phyloP scores from a whole-genome alignment of 2,329 filamentous ascomycete species.

The Rhinocladiella mackenziei region DNA sequence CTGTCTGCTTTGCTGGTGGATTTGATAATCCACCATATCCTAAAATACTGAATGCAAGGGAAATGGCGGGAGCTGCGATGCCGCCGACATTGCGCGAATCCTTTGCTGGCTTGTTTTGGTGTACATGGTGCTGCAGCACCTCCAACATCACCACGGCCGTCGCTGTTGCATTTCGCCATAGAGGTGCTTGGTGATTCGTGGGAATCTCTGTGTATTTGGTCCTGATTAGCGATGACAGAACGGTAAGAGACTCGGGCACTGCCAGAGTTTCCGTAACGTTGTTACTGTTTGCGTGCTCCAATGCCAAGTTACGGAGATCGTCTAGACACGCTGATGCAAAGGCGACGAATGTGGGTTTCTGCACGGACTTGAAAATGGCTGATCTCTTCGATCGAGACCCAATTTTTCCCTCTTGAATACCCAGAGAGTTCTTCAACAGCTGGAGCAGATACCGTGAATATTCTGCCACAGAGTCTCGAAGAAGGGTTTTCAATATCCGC shows the following conservation, averaged over 20 bases:
- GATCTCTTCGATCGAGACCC: conserved; percentile 11
- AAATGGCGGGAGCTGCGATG: conserved; percentile 48
- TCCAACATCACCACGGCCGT: conserved; percentile 61
- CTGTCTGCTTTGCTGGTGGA: conserved; percentile 31
- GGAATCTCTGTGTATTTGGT: conserved; percentile 77
- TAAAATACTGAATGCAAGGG: conserved; percentile 65
- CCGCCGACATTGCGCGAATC: conserved; percentile 2
- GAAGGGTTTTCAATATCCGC: conserved; percentile 27
- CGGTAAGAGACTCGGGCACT: conserved; percentile 55
- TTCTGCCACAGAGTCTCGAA: conserved; percentile 54
- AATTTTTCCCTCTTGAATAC: conserved; percentile 14
- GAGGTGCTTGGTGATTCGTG: conserved; percentile 63
- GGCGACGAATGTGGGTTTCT: conserved; percentile 75
- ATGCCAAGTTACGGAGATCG: conserved; percentile 14
- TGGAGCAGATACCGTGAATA: conserved; percentile 69
- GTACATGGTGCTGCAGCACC: conserved; percentile 35
- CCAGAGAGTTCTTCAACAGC: conserved; percentile 69
- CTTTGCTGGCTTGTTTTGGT: background rate
- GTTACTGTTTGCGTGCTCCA: conserved; percentile 11
- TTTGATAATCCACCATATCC: conserved; percentile 56
- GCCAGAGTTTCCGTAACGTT: conserved; percentile 12
- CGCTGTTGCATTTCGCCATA: conserved; percentile 78
- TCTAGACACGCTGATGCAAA: conserved; percentile 53
- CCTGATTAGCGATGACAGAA: conserved; percentile 65
- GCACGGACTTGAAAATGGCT: conserved; percentile 14